Evolutionary conservation across 225 moss, liverwort and hornwort species (phyloP).

Genomic region (Anthoceros angustus): DNA sequence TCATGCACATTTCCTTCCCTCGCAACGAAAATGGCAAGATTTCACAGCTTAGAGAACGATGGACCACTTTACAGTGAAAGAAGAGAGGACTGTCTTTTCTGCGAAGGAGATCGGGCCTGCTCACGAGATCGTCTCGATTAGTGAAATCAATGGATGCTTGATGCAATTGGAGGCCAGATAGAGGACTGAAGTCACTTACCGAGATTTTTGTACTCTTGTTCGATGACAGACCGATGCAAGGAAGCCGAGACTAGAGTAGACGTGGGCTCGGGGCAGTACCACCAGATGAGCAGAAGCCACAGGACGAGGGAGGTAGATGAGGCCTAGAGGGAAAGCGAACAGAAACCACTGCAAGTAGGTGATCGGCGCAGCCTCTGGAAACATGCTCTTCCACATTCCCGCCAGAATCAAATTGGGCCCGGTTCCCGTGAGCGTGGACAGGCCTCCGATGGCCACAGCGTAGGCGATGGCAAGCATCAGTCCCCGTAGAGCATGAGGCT

Average conservation of each 20-base stretch:
- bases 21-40: background rate
- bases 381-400: slow-evolving; percentile 46
- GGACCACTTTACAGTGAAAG: slow-evolving; percentile 16
- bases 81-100: slow-evolving; percentile 18
- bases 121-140: background rate
- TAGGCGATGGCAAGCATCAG: slow-evolving; percentile 63
- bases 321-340: slow-evolving; percentile 48
- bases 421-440: slow-evolving; percentile 57
- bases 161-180: background rate
- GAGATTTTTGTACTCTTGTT: background rate
- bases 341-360: slow-evolving; percentile 55
- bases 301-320: slow-evolving; percentile 9
- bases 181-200: background rate
- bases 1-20: background rate
- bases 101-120: slow-evolving; percentile 22
- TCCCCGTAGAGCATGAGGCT: slow-evolving; percentile 20
- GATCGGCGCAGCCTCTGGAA: slow-evolving; percentile 45
- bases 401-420: slow-evolving; percentile 66
- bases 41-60: background rate
- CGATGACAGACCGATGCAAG: slow-evolving; percentile 1
- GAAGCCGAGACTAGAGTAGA: background rate
- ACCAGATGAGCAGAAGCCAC: slow-evolving; percentile 10
- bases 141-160: background rate
- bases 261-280: background rate
- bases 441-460: slow-evolving; percentile 51